Evolutionary conservation across 495 filamentous ascomycete species (phyloP), one percentile per base, ranked within the genome.

Genomic region (Neurospora sp.): DNA sequence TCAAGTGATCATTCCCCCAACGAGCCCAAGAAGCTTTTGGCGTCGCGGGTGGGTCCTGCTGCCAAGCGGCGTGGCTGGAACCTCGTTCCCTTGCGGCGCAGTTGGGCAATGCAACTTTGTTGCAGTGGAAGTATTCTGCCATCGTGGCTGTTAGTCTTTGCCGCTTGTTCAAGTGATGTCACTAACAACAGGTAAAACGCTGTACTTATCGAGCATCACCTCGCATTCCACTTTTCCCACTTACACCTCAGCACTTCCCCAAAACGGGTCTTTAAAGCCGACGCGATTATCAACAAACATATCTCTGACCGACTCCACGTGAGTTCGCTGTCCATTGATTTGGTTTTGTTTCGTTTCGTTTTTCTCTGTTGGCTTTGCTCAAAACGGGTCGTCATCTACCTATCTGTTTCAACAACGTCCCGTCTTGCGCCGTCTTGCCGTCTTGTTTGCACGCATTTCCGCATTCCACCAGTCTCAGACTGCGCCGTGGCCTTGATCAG

Each of bases 91-190:
- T 65, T 37, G 27, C 53, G 53, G 53, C 53, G 35, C 53, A 35
- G 53, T 17, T 65, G 53, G 22, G 53, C 53, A 27, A 35, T 65
- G 53, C 27, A 8, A 65, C 27, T 35, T 35, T 35, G 27, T 3
- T 65, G 5, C 4, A 0, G 22, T 8, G 2, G 53, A 65, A 1
- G 53, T 61, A 61, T 35, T 27, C 0, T 12, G 22, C 2, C 22
- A 2, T 14, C 5, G 1, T 4, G 3, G 9, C 1, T 31, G 22
- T 31, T 59, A 59, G 48, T 1, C 1, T 31, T 7, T 31, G 20
- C 10, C 2, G 22, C 4, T 0, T 0, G 7, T 0, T 3, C 6
- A 7, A 16, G 10, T 0, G 0, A 5, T 16, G 0, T 0, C 1
- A n/a, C 48, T 61, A 61, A 31, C 48, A 59, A 12, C 48, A 0